Evolutionary conservation across 2,329 filamentous ascomycete genomes (phyloP).

Genomic region (Aspergillus quadrilineatus): DNA sequence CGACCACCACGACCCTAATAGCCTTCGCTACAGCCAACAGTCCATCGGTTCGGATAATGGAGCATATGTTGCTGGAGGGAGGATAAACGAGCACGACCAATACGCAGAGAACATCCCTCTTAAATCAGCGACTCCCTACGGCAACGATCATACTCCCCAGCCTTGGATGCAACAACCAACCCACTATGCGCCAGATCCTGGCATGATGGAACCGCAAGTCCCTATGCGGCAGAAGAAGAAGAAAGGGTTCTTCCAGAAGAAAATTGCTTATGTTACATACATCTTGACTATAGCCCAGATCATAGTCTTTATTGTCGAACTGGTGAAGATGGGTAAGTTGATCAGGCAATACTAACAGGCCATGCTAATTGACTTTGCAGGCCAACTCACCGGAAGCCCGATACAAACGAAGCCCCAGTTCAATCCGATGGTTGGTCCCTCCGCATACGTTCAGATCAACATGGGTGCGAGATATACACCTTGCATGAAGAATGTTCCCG

Average conservation of each 20-base stretch:
- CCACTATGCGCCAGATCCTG: conserved; percentile 52
- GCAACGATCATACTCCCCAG: conserved; percentile 27
- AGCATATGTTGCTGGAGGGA: conserved; percentile 32
- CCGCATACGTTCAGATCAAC: conserved; percentile 85
- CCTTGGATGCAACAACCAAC: conserved; percentile 47
- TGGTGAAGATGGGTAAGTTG: conserved; percentile 74
- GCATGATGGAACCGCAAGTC: conserved; percentile 35
- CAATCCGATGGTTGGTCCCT: conserved; percentile 97
- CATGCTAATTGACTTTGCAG: conserved; percentile 42
- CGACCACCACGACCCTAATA: conserved; percentile 36
- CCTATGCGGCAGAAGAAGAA: conserved; percentile 34
- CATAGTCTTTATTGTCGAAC: conserved; percentile 82
- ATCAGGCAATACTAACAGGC: conserved; percentile 12
- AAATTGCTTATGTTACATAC: conserved; percentile 78
- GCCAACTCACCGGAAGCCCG: conserved; percentile 70
- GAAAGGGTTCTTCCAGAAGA: conserved; percentile 57
- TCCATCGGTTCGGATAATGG: conserved; percentile 36
- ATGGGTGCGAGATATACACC: conserved; percentile 92
- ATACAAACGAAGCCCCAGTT: conserved; percentile 74
- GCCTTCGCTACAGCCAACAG: conserved; percentile 39
- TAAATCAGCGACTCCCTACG: conserved; percentile 29
- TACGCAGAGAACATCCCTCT: conserved; percentile 46
- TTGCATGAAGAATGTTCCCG: conserved; percentile 78
- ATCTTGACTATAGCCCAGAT: conserved; percentile 73
- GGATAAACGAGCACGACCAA: conserved; percentile 33